A percentile compares a stretch with the other conserved stretches of the same genome.
Evolutionary conservation across 2,329 filamentous ascomycete species (phyloP).

Genomic region (Sclerotinia minor): DNA sequence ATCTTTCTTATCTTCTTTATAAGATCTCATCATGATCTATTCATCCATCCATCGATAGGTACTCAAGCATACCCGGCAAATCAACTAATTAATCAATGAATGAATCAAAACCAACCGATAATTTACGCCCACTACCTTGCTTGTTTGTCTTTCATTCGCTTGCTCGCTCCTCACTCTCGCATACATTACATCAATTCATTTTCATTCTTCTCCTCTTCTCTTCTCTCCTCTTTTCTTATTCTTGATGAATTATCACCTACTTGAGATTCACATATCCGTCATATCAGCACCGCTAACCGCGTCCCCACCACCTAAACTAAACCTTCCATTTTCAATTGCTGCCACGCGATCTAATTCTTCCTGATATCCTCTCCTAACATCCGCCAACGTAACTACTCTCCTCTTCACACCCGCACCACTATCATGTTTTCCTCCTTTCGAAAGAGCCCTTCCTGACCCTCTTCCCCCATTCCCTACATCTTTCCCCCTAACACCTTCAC

Average conservation of each 20-base stretch:
- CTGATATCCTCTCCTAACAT: constrained; percentile 86
- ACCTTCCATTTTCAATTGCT: constrained; percentile 85
- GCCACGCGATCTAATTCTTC: constrained; percentile 84
- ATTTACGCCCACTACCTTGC: constrained; percentile 9
- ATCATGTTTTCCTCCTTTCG: background rate
- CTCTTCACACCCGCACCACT: constrained; percentile 48
- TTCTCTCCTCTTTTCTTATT: background rate
- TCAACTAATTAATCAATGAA: constrained; percentile 10
- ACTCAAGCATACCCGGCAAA: constrained; percentile 7
- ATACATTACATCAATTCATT: constrained; percentile 5
- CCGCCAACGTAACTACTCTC: constrained; percentile 79
- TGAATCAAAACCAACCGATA: constrained; percentile 6
- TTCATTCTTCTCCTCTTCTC: background rate
- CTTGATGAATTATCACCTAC: background rate
- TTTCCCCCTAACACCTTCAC: constrained; percentile 46
- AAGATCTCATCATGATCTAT: constrained; percentile 15
- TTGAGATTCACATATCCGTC: constrained; percentile 42
- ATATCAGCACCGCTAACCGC: constrained; percentile 44
- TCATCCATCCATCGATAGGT: no score
- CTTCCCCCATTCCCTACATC: constrained; percentile 32
- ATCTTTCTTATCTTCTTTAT: background rate
- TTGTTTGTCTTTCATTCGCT: background rate
- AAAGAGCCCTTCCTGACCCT: background rate
- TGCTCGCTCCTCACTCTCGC: background rate
- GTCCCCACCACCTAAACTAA: constrained; percentile 63